These are phyloP conservation scores for Candida silvicultrix DNA, from an alignment of 805 yeast genomes.

Conservation along the genomic window DNA sequence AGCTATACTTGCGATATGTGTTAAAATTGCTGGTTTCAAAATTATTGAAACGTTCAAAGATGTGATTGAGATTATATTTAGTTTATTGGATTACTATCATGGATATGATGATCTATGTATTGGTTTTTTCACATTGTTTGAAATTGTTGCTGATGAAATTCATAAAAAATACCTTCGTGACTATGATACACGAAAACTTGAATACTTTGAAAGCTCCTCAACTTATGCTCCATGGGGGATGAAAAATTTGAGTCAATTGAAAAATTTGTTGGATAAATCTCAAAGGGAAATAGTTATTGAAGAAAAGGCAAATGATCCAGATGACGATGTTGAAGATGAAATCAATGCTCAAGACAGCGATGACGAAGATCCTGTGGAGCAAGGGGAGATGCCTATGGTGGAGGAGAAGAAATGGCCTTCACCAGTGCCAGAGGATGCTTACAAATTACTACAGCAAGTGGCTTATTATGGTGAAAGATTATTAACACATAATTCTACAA, in stretches of 20 bases:
- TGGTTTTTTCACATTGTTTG: constrained; percentile 68
- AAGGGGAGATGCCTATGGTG: constrained; percentile 9
- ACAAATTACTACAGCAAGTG: constrained; percentile 52
- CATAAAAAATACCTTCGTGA: constrained; percentile 27
- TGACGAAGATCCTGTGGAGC: constrained; percentile 21
- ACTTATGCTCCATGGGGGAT: constrained; percentile 36
- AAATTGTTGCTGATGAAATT: constrained; percentile 48
- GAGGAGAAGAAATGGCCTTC: constrained; percentile 55
- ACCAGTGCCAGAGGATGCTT: constrained; percentile 56
- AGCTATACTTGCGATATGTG: constrained; percentile 60
- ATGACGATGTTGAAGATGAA: constrained; percentile 34
- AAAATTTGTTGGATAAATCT: constrained; percentile 34
- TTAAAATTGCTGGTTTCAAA: constrained; percentile 63
- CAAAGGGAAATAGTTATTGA: constrained; percentile 25
- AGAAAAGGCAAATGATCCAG: constrained; percentile 27
- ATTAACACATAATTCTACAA: constrained; percentile 58
- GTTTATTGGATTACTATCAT: constrained; percentile 76
- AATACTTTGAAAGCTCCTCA: constrained; percentile 19
- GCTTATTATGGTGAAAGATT: constrained; percentile 63
- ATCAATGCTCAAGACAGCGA: constrained; percentile 26
- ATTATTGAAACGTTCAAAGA: constrained; percentile 66
- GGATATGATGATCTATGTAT: constrained; percentile 69
- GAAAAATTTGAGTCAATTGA: constrained; percentile 34
- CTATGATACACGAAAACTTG: constrained; percentile 13
- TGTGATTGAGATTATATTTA: constrained; percentile 66